Base-by-base conservation (phyloP, 257 asterid genomes). In the Echites panduratus region DNA sequence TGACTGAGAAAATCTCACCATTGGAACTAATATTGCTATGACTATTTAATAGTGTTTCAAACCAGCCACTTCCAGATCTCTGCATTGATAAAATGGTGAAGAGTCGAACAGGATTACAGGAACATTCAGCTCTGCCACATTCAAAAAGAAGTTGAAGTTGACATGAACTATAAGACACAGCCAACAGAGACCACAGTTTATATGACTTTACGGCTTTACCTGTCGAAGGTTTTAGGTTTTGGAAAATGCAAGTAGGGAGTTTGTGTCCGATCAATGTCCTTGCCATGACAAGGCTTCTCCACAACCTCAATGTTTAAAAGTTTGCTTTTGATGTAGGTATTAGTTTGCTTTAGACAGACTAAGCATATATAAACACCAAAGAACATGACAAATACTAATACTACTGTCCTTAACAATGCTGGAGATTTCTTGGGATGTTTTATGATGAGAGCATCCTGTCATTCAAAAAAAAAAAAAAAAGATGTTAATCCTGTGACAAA, bases 11-110 rank as follows among this genome's bases (percentile, higher is more conserved):
- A 81, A 94, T 88, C 84, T 94, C 99, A 32, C 99, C 97, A 29
- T 94, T 91, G 29, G 97, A 94, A 85, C 97, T 91, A 49, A 91
- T 88, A 65, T 94, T 91, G 53, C 76, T 76, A 76, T 94, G 99
- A 83, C 91, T 91, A 82, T 91, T 94, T 80, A 94, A 78, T 52
- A 94, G 78, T 13, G 99, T 91, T 84, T 94, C 99, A 27, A 94
- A 91, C 99, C 99, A 94, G 61, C 99, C 96, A 73, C 97, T 91
- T 77, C 99, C 99, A 11, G 97, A 91, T 85, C 99, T 87, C 85
- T 94, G 99, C 96, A 89, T 87, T 0, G 99, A 88, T 66, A 94
- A 68, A 78, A 94, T 94, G 44, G 95, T 84, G 52, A 94, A 94
- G 80, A 66, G 83, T 26, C 95, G 84, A 54, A 91, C 95, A 7